Percentiles rank a stretch among this genome's conserved stretches.
phyloP scores from a whole-genome alignment of 768 basidiomycete species.

The Phlebiopsis flavidoalba region DNA sequence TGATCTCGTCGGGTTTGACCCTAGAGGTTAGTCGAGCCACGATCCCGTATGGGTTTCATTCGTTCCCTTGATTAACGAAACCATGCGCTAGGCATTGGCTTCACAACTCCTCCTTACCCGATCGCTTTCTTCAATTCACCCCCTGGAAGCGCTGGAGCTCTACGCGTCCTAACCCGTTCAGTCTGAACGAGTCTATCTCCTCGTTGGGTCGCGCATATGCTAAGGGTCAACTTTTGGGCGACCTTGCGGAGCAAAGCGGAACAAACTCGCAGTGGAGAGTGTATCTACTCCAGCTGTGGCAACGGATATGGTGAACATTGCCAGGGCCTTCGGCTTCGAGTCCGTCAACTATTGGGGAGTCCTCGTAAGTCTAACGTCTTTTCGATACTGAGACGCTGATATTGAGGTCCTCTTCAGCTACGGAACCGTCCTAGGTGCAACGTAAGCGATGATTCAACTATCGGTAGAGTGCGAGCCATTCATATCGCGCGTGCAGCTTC shows the following conservation, averaged over 20 bases:
- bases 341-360: conserved; percentile 18
- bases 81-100: conserved; percentile 20
- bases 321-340: conserved; percentile 12
- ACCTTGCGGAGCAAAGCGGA: not conserved
- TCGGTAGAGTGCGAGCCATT: not conserved
- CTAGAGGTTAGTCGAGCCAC: conserved; percentile 22
- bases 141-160: conserved; percentile 11
- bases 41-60: not conserved
- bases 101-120: conserved; percentile 16
- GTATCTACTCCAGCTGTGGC: conserved; percentile 11
- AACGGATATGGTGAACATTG: conserved; percentile 16
- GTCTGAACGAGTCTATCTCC: conserved; percentile 20
- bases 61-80: conserved; percentile 17
- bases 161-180: conserved; percentile 16
- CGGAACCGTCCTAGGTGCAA: conserved; percentile 26
- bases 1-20: conserved; percentile 26
- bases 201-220: not conserved
- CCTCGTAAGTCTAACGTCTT: conserved; percentile 2
- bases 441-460: conserved; percentile 20
- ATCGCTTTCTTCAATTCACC: conserved; percentile 20
- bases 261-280: not conserved
- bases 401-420: conserved; percentile 15
- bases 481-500: not conserved
- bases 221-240: not conserved
- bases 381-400: not conserved